Base-by-base conservation (phyloP, 148 eudicot species). In the Arbutus unedo region DNA sequence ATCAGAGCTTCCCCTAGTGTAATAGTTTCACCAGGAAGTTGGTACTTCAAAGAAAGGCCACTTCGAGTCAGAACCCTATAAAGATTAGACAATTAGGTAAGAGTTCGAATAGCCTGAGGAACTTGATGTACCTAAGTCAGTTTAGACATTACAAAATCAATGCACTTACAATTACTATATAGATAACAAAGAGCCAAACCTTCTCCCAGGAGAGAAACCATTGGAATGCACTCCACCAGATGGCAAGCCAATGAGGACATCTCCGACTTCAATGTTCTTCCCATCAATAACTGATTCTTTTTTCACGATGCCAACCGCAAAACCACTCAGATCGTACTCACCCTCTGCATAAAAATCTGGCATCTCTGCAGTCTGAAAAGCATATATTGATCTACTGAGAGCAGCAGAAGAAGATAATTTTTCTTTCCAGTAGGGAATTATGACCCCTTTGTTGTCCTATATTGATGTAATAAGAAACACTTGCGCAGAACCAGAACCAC, bases 251-350 rank as follows among this genome's bases (percentile, higher is more conserved):
- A 96, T 86, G 49, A 96, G 91, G 48, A 94, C 91, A 85, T 96
- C 99, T 49, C 99, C 99, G 68, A 84, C 94, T 31, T 54, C 74
- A 50, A 96, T 94, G 84, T 86, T 89, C 81, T 94, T 94, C 62
- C 99, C 99, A 77, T 96, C 91, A 87, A 96, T 94, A 54, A 94
- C 97, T 0, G 91, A 87, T n/a, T 92, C 95, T 77, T 92, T 94
- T 79, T 91, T 91, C 59, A 94, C 99, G 76, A 88, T 86, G 48
- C 99, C 99, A 71, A 96, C 98, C 15, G 99, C 99, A 85, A 96
- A 96, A 77, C 99, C 99, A 84, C 98, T 96, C 60, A 96, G 94
- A 87, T 96, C 99, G 85, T 96, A 96, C 85, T 93, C 98, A n/a
- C 98, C 98, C 50, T 91, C 90, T 8, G 92, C 91, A 81, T 96